Percentiles rank a stretch among this genome's conserved stretches.
Conservation (phyloP, 2,329 filamentous ascomycete species). For the Fusarium phyllophilum region DNA sequence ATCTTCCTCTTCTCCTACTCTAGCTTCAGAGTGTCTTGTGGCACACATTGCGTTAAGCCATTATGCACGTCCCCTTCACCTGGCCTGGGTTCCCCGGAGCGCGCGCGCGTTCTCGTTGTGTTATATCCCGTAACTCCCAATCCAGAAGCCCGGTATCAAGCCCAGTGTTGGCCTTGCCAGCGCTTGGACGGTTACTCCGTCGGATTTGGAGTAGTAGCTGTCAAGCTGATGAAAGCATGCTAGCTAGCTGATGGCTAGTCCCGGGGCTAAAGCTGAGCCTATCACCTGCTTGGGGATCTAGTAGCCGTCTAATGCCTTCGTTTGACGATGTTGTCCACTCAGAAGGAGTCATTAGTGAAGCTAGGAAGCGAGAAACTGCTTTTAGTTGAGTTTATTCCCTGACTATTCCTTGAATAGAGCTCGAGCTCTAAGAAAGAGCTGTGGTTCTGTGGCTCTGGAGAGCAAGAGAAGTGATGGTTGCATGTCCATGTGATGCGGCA, state of each 20-base stretch:
- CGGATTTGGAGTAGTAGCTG: neutral
- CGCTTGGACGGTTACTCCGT: rapidly evolving
- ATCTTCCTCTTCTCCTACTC: rapidly evolving
- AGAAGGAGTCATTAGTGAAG: neutral
- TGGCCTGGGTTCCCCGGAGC: rapidly evolving
- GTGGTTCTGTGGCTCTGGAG: no score
- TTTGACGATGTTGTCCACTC: neutral
- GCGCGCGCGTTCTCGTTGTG: neutral
- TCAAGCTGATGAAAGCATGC: neutral
- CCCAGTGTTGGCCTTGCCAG: neutral
- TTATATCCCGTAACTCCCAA: no score
- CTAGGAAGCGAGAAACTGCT: rapidly evolving
- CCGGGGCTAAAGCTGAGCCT: neutral
- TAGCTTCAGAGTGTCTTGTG: rapidly evolving
- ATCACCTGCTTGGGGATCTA: no score
- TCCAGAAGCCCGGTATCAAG: neutral
- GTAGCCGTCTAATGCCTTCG: neutral
- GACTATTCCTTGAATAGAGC: neutral
- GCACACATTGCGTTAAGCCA: neutral
- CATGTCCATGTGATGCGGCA: neutral
- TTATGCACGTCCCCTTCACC: rapidly evolving
- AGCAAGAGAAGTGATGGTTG: neutral
- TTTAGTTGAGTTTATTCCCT: no score
- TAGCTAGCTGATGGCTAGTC: neutral
- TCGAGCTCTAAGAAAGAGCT: neutral